Base-by-base conservation (phyloP, 345 rosid species). In the Citrus reticulata region DNA sequence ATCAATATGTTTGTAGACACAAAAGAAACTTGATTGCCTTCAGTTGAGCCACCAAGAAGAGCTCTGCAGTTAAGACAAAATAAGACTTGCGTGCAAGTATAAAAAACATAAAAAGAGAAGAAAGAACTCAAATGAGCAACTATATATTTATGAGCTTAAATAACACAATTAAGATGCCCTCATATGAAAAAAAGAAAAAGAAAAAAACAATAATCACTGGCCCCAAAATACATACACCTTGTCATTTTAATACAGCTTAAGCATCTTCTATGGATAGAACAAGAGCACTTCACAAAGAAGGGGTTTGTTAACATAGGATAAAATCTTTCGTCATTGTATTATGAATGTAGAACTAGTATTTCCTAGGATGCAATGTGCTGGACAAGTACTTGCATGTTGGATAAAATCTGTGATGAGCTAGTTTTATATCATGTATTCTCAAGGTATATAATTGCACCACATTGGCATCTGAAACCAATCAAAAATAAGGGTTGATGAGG, bases 21-120 rank as follows among this genome's bases (percentile, higher is more conserved):
- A 67, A 93, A 88, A 46, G 90, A 87, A 79, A 83, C 72, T 68
- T 80, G 83, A 79, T 79, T 68, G 73, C 81, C 90, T 74, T 85
- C 86, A 16, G 85, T 72, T 81, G 90, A 83, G 80, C 97, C 96
- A 83, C 98, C 97, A 78, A 95, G 86, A 84, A 87, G 85, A 81
- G 91, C 88, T 79, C 99, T 93, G 95, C 89, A 89, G 39, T 35
- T 42, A 67, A 46, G 71, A 76, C 76, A 78, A 69, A 59, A 63
- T 39, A 32, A 42, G 77, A 27, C 10, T 40, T 16, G 19, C 32
- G 5, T 49, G 46, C 2, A 22, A 19, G 78, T 29, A 81, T 37
- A 68, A 74, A n/a, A 57, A 25, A 27, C 19, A 25, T 20, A 55
- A 5, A 49, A 42, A 27, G 49, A 11, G 4, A 34, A 34, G 27